Evolutionary conservation across 108 stramenopile genomes (phyloP).

Genomic region (Cylindrotheca fusiformis): DNA sequence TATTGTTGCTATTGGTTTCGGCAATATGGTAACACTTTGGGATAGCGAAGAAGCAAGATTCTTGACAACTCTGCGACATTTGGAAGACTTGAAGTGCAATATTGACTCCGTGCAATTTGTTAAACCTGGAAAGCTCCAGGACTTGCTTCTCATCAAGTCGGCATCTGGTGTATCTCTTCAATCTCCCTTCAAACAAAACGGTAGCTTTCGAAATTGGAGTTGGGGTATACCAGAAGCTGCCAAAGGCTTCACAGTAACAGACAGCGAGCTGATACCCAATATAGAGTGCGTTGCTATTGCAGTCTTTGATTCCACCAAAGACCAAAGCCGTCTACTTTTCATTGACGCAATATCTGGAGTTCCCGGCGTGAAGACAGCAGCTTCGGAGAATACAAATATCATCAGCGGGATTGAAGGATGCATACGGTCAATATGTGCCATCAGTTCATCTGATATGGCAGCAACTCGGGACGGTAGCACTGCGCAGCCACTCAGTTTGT

Average conservation of each 20-base stretch:
- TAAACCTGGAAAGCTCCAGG: conserved; percentile 39
- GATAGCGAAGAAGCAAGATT: conserved; percentile 60
- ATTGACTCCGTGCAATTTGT: conserved; percentile 40
- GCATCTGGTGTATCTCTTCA: conserved; percentile 41
- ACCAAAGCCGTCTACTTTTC: conserved; percentile 23
- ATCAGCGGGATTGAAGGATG: conserved; percentile 10
- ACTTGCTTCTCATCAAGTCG: conserved; percentile 51
- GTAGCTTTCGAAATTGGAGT: conserved; percentile 23
- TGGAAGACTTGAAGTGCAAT: conserved; percentile 11
- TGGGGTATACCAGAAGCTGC: conserved; percentile 46
- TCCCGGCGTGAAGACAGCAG: neutral
- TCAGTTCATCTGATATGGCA: neutral
- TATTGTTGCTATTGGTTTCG: conserved; percentile 68
- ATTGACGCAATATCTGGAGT: conserved; percentile 28
- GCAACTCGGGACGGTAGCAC: neutral
- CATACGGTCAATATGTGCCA: conserved; percentile 11
- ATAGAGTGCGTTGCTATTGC: conserved; percentile 22
- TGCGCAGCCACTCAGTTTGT: neutral
- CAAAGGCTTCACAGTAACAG: conserved; percentile 7
- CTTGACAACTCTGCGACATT: conserved; percentile 54
- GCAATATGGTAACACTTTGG: conserved; percentile 67
- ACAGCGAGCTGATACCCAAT: conserved; percentile 7
- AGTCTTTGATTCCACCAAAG: conserved; percentile 8
- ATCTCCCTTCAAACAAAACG: conserved; percentile 42
- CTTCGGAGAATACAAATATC: neutral